These are phyloP conservation scores for Ogataea dorogensis DNA, from an alignment of 805 yeast species.

Conservation along the genomic window DNA sequence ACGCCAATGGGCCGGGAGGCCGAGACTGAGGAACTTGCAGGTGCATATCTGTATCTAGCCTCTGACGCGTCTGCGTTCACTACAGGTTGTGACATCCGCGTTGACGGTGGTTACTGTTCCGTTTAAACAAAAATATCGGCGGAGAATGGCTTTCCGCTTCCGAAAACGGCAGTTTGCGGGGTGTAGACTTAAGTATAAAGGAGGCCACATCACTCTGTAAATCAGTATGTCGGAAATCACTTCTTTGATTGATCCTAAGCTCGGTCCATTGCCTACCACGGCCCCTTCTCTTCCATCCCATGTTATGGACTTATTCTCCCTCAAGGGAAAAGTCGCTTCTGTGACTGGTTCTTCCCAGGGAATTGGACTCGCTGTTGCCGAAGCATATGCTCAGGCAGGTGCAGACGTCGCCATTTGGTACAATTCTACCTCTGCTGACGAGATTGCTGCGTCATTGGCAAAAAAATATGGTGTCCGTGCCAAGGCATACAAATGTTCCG, in stretches of 20 bases:
- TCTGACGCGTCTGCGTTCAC: conserved; percentile 51
- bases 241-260: conserved; percentile 10
- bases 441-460: conserved; percentile 55
- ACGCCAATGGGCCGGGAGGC: conserved; percentile 53
- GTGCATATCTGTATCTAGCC: conserved; percentile 52
- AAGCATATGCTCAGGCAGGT: conserved; percentile 83
- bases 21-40: conserved; percentile 45
- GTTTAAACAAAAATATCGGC: conserved; percentile 1
- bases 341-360: conserved; percentile 83
- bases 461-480: conserved; percentile 58
- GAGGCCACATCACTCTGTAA: neutral
- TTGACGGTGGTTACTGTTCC: conserved; percentile 48
- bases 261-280: conserved; percentile 41
- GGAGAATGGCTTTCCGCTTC: conserved; percentile 1
- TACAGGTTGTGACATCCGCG: conserved; percentile 48
- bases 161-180: conserved; percentile 4
- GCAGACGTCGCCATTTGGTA: conserved; percentile 77
- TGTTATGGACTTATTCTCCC: conserved; percentile 67
- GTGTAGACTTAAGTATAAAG: neutral
- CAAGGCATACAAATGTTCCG: conserved; percentile 63
- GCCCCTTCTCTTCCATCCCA: conserved; percentile 49
- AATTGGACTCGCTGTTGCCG: conserved; percentile 78
- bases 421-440: conserved; percentile 61
- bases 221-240: conserved; percentile 1
- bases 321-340: conserved; percentile 80